phyloP scores from a whole-genome alignment of 305 asterid species.

The Fraxinus angustifolia region DNA sequence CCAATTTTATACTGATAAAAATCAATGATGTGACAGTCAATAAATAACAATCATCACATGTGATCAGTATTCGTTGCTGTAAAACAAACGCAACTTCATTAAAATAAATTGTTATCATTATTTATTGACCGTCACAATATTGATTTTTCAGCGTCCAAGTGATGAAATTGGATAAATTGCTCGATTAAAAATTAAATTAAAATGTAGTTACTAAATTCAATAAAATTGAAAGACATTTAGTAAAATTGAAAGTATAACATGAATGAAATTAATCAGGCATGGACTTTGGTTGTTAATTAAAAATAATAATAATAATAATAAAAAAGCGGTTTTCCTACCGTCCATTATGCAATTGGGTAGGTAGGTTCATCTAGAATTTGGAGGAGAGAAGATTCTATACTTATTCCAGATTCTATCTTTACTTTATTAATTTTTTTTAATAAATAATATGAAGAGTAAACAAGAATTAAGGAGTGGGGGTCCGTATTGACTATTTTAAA shows the following conservation, averaged over 20 bases:
- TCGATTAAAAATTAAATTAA: not conserved
- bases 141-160: not conserved
- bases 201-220: not conserved
- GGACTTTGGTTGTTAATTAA: not conserved
- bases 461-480: slow-evolving; percentile 3
- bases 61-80: not conserved
- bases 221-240: not conserved
- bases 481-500: not conserved
- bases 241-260: not conserved
- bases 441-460: not conserved
- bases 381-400: slow-evolving; percentile 27
- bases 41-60: not conserved
- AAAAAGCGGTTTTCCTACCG: not conserved
- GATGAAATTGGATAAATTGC: not conserved
- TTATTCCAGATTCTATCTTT: slow-evolving; percentile 25
- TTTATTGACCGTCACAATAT: not conserved
- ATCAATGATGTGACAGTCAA: not conserved
- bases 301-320: too few species aligned
- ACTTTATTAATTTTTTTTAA: not conserved
- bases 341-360: not conserved
- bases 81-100: not conserved
- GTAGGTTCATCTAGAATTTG: not conserved
- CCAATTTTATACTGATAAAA: not conserved
- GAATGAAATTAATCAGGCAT: not conserved
- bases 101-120: not conserved